Base-by-base conservation (phyloP, 148 eudicot species). In the Rhododendron ovatum region DNA sequence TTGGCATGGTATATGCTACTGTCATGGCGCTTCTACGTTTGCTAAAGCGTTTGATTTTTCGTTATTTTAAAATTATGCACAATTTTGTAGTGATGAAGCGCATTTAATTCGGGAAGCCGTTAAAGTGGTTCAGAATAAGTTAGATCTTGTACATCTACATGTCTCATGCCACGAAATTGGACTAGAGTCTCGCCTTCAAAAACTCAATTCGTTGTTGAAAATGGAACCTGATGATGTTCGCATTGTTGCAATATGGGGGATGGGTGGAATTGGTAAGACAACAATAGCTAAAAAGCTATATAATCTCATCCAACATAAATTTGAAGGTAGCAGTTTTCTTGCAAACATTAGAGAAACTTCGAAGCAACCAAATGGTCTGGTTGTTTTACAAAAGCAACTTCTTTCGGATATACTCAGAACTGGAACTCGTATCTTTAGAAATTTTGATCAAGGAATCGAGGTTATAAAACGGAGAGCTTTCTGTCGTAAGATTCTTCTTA, bases 221-320 rank as follows among this genome's bases (percentile, higher is more conserved):
- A 59, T 67, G 47, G 85, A 43, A 28, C 67, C 53, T 15, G 3
- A 26, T 41, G 18, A 83, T n/a, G 85, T 67, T 67, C 37, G 33
- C 37, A 71, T 83, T 67, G 57, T 83, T 67, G 85, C 37, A n/a
- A 69, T 83, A 39, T 43, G 50, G 30, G 85, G 75, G n/a, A 57
- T 82, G 35, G 30, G 84, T 37, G 73, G 84, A 24, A 59, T 82
- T 28, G 85, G 85, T 4, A 83, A 83, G 39, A 83, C 85, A 4
- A 41, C 85, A 39, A 63, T 63, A 63, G 85, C 75, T 28, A 65
- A 22, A 43, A 51, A 26, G 5, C 18, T 15, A 8, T 83, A 39
- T 83, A 63, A 83, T 30, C 33, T 2, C 28, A 63, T 83, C 3
- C 37, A 5, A 39, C 18, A 7, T 39, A 30, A 9, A 53, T 82